Evolutionary conservation across 768 basidiomycete species (phyloP).

Genomic region (Suillus decipiens): DNA sequence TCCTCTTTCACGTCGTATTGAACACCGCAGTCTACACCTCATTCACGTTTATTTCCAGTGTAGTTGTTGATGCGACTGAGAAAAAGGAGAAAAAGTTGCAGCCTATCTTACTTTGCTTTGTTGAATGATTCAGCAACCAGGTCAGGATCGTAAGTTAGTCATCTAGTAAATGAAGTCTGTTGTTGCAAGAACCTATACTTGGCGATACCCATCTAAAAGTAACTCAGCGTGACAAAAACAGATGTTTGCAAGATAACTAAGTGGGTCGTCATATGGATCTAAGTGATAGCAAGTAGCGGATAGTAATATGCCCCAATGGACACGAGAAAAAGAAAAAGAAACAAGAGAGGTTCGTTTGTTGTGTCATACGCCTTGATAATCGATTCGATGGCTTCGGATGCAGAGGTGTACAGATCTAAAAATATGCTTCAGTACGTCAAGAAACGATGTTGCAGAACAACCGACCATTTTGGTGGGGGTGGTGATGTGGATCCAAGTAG

Average conservation of each 20-base stretch:
- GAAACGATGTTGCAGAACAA: background rate
- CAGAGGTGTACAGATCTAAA: background rate
- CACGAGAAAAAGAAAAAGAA: no score
- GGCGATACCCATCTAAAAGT: no score
- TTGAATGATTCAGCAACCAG: background rate
- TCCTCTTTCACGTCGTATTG: conserved; percentile 41
- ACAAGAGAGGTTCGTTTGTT: background rate
- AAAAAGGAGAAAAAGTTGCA: conserved; percentile 1
- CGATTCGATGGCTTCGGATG: background rate
- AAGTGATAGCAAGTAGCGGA: no score
- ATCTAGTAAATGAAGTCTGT: no score
- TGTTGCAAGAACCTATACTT: no score
- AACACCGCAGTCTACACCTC: conserved; percentile 49
- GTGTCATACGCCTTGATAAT: background rate
- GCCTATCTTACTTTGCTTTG: background rate
- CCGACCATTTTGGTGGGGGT: background rate
- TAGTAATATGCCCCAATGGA: no score
- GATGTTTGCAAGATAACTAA: no score
- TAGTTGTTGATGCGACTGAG: background rate
- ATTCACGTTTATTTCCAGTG: conserved; percentile 36
- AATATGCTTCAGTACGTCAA: background rate
- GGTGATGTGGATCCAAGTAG: background rate
- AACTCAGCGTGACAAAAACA: no score
- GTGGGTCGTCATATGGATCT: no score
- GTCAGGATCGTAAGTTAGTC: background rate